Conservation (phyloP, 2,329 filamentous ascomycete species). For the Colletotrichum sp. region DNA sequence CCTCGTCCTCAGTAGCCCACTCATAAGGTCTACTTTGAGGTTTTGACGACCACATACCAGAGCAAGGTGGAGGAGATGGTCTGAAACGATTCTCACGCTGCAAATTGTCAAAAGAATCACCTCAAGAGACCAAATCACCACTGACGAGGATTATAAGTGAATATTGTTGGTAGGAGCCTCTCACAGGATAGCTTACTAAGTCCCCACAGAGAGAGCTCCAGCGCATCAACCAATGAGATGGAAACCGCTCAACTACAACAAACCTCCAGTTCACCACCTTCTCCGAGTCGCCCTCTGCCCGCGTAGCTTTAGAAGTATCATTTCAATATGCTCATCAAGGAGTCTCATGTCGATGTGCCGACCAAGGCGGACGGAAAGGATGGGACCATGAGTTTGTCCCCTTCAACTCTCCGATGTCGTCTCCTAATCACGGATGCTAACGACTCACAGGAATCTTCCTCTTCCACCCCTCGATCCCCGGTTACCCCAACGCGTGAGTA, state of each 20-base stretch:
- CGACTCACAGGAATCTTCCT: conserved; percentile 76
- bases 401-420: neutral
- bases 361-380: conserved; percentile 58
- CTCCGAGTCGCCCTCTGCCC: neutral
- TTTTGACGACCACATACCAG: neutral
- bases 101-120: neutral
- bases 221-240: neutral
- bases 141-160: neutral
- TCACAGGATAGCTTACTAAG: conserved; percentile 14
- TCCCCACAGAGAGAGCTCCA: neutral
- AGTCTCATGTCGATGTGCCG: conserved; percentile 56
- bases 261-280: neutral
- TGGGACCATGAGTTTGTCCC: conserved; percentile 53
- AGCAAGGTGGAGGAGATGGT: neutral
- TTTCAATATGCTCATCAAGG: conserved; percentile 56
- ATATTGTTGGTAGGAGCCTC: neutral
- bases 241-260: conserved; percentile 12
- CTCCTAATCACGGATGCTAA: neutral
- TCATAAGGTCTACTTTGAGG: neutral
- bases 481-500: conserved; percentile 82
- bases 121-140: neutral
- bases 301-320: accelerated
- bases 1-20: neutral
- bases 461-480: conserved; percentile 84
- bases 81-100: neutral